phyloP scores from a whole-genome alignment of 2,329 filamentous ascomycete species.

The Paraconiothyrium brasiliense region DNA sequence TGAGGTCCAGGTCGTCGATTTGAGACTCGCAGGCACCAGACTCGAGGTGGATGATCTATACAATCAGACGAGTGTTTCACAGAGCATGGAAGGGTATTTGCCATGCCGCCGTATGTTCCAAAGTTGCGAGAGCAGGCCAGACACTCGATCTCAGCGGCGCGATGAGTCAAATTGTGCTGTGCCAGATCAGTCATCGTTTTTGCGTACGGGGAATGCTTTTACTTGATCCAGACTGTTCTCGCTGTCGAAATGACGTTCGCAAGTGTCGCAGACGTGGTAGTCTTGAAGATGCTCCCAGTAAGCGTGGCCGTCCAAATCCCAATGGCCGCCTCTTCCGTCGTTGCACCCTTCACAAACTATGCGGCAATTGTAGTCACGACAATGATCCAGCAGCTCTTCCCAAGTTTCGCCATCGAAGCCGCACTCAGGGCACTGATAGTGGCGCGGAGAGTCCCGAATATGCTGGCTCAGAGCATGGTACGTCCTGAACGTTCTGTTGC shows the following conservation, averaged over 20 bases:
- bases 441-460: conserved; percentile 11
- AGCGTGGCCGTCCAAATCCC: not conserved
- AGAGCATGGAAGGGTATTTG: conserved; percentile 9
- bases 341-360: conserved; percentile 20
- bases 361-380: conserved; percentile 13
- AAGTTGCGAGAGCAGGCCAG: conserved; percentile 22
- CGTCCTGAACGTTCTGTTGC: conserved; percentile 11
- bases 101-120: conserved; percentile 29
- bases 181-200: not conserved
- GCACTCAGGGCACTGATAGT: conserved; percentile 18
- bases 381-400: conserved; percentile 19
- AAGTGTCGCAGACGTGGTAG: not conserved
- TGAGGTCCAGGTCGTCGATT: conserved; percentile 18
- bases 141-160: conserved; percentile 19
- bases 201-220: not conserved
- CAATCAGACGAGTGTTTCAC: not conserved
- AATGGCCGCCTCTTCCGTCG: not conserved
- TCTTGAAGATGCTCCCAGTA: not conserved
- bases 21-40: conserved; percentile 17
- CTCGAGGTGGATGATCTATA: conserved; percentile 26
- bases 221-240: not conserved
- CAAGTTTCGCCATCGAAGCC: conserved; percentile 17
- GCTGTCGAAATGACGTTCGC: not conserved
- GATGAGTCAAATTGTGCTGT: not conserved
- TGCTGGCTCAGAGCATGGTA: conserved; percentile 14